Base-by-base conservation (phyloP, 2,329 filamentous ascomycete genomes). In the Claviceps cyperi region DNA sequence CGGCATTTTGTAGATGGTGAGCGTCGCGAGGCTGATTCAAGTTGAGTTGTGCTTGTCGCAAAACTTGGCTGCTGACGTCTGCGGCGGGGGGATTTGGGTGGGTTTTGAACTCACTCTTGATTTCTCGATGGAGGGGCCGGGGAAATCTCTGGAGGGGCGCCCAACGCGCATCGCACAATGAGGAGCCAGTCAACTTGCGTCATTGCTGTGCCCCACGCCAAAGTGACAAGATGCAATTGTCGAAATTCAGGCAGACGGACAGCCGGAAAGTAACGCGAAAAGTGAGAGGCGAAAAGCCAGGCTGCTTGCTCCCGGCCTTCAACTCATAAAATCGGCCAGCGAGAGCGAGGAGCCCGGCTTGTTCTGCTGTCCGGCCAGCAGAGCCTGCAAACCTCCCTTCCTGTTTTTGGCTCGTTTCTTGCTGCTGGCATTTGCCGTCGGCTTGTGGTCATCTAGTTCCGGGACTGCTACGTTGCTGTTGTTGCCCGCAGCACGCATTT, bases 401-500 rank as follows among this genome's bases (percentile, higher is more conserved):
- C 80, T 71, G 53, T 69, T 76, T 65, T 80, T 84, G 35, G 80
- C 77, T 47, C 80, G 71, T 66, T 82, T 83, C 65, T 79, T 82
- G 66, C 77, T 82, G 64, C 66, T 78, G 7, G 76, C 73, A 59
- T 77, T 80, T 36, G 39, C 39, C 7, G 39, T 68, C 15, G 52
- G 57, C 53, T 63, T 57, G 32, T 46, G 40, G 59, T 58, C 57
- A 11, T 52, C 45, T n/a, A 49, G 19, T 43, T 14, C 40, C 8
- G 40, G 15, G 7, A 14, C 28, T 17, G 14, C 14, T 19, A 43
- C 43, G 17, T 49, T 21, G 11, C 35, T 39, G 35, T 55, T 45
- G 36, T 55, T 44, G 37, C 57, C 53, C 17, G 53, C 32, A 15
- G 53, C 58, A 22, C 50, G 28, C 28, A 36, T 50, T 46, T 40